Evolutionary conservation across 163 green algal genomes (phyloP).

Genomic region (Picocystis sp.): DNA sequence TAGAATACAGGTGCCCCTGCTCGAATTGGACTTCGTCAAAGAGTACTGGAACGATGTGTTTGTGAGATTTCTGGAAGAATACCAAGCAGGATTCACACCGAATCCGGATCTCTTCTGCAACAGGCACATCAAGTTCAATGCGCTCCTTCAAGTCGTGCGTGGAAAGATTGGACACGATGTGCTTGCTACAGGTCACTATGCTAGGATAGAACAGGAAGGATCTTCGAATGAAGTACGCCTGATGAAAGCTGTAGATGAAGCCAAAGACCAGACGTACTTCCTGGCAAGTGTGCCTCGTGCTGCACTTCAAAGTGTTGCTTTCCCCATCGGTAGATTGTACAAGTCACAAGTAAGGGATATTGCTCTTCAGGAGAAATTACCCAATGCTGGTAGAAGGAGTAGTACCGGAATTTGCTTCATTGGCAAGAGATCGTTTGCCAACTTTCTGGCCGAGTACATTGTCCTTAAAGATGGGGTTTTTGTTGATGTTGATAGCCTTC

Average conservation of each 20-base stretch:
- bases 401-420: constrained; percentile 76
- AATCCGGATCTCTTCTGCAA: constrained; percentile 78
- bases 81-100: constrained; percentile 38
- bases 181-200: constrained; percentile 64
- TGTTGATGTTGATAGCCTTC: constrained; percentile 27
- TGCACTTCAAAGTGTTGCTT: constrained; percentile 30
- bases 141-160: constrained; percentile 8
- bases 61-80: constrained; percentile 36
- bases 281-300: constrained; percentile 31
- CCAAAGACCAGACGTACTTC: constrained; percentile 76
- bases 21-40: constrained; percentile 50
- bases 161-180: constrained; percentile 24
- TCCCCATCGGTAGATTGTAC: constrained; percentile 42
- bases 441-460: constrained; percentile 51
- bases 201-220: constrained; percentile 17
- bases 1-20: constrained; percentile 27
- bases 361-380: constrained; percentile 26
- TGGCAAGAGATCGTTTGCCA: constrained; percentile 45
- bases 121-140: constrained; percentile 24
- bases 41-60: constrained; percentile 63
- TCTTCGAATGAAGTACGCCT: constrained; percentile 16
- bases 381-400: constrained; percentile 24
- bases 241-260: constrained; percentile 26
- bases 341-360: constrained; percentile 43
- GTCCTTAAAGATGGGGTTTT: constrained; percentile 18